phyloP scores from a whole-genome alignment of 805 yeast species.

The Yamadazyma phyllophila region DNA sequence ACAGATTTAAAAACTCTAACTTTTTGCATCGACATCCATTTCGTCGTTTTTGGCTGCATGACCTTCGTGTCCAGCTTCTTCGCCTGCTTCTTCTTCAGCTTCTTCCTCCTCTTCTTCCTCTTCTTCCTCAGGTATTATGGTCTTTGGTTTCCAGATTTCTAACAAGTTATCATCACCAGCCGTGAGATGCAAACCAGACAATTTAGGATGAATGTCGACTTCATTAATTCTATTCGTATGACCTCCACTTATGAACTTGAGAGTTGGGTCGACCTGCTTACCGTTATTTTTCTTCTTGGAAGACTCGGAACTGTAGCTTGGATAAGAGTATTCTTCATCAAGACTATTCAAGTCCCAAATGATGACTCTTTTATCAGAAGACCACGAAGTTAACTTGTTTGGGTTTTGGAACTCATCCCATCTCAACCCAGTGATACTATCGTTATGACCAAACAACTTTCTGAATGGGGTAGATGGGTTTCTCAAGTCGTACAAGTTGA shows the following conservation, averaged over 20 bases:
- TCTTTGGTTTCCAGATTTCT: constrained; percentile 74
- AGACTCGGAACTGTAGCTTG: constrained; percentile 30
- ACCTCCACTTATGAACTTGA: constrained; percentile 81
- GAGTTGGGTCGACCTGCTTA: constrained; percentile 65
- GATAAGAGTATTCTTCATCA: constrained; percentile 49
- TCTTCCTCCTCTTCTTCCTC: constrained; percentile 27
- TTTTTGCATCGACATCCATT: constrained; percentile 16
- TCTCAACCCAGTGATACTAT: constrained; percentile 43
- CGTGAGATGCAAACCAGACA: constrained; percentile 58
- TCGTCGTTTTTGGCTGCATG: constrained; percentile 9
- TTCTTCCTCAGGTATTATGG: constrained; percentile 39
- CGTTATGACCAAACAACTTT: constrained; percentile 64
- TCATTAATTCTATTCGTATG: constrained; percentile 72
- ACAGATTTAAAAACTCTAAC: not conserved
- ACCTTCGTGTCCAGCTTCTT: constrained; percentile 22
- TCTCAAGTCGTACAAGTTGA: constrained; percentile 74
- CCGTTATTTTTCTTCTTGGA: constrained; percentile 42
- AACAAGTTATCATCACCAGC: constrained; percentile 74
- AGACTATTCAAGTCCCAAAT: constrained; percentile 71
- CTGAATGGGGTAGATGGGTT: constrained; percentile 58
- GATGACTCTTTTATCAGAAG: constrained; percentile 65
- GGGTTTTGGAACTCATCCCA: constrained; percentile 50
- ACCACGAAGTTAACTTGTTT: constrained; percentile 53
- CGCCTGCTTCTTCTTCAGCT: constrained; percentile 23
- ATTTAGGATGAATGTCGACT: constrained; percentile 61